Evolutionary conservation across 352 stramenopile genomes (phyloP), one percentile per base, ranked within the genome.

Genomic region (Phytophthora europaea): DNA sequence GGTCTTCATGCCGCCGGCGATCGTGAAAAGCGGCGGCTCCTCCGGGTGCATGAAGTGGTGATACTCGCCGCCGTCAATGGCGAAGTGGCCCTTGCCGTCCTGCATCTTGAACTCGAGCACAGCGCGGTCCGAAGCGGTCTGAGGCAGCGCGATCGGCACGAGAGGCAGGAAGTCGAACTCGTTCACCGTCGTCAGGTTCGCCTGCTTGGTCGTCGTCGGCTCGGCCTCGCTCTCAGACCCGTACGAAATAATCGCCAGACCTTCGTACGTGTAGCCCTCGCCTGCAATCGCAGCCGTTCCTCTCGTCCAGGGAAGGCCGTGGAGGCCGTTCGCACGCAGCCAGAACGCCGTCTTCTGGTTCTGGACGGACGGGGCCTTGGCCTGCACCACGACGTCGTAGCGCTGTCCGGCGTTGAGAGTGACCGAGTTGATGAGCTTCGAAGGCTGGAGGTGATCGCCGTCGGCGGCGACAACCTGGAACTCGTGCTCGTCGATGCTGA

Each of bases 401-500:
- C 77, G 77, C 43, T 83, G 73, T 10, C 73, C 77, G 4, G 50
- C 56, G 55, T 84, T 81, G 8, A 84, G 15, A 4, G 36, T 51
- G 22, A 85, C 31, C 2, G 65, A 75, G 50, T 72, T 85, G 26
- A 82, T 67, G 5, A 70, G 61, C 13, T 73, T 26, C 6, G 73
- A 80, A 12, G 79, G 69, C 55, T 79, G 33, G 13, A 85, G 68
- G 5, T 62, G 36, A 13, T 81, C 72, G 8, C 67, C 63, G 28
- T 85, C 79, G 23, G 70, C 66, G 31, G 75, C 70, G 51, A 85
- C 64, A 10, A 85, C 79, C 4, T 43, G 67, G 51, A 85, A 80
- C 26, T 70, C 56, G 51, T 85, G 79, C 16, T 68, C 70, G 38
- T 85, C 79, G 20, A 85, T 75, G 54, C 79, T 85, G 56, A 85